phyloP scores from a whole-genome alignment of 371 early-diverging fungal species.

The Mucor circinelloides region DNA sequence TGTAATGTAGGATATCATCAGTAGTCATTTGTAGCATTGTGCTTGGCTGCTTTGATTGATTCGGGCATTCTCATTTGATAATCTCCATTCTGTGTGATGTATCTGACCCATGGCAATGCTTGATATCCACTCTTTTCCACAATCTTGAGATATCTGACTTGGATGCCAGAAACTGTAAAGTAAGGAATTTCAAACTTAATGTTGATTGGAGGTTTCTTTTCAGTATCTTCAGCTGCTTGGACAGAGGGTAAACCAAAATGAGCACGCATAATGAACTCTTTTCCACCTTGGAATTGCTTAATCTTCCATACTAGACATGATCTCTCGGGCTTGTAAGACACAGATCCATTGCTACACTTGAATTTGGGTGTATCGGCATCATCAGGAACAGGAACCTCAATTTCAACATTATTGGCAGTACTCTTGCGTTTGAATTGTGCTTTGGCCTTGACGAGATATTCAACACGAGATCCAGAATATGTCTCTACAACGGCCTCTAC shows the following conservation, averaged over 20 bases:
- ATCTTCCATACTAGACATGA: slow-evolving; percentile 97
- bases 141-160: slow-evolving; percentile 98
- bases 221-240: slow-evolving; percentile 87
- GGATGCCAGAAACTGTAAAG: slow-evolving; percentile 96
- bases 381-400: slow-evolving; percentile 95
- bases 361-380: slow-evolving; percentile 98
- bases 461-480: slow-evolving; percentile 91
- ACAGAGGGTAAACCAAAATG: slow-evolving; percentile 97
- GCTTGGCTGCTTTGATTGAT: slow-evolving; percentile 62
- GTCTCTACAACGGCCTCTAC: slow-evolving; percentile 94
- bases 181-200: slow-evolving; percentile 99
- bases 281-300: slow-evolving; percentile 97
- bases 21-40: slow-evolving; percentile 17
- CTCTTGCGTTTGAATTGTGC: slow-evolving; percentile 97
- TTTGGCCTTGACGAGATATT: slow-evolving; percentile 96
- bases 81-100: slow-evolving; percentile 96
- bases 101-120: slow-evolving; percentile 98
- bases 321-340: slow-evolving; percentile 92
- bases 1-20: background rate
- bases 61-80: slow-evolving; percentile 80
- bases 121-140: slow-evolving; percentile 98
- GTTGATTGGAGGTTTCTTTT: slow-evolving; percentile 94
- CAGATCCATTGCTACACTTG: slow-evolving; percentile 90
- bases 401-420: slow-evolving; percentile 97
- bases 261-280: slow-evolving; percentile 94